Evolutionary conservation across 768 basidiomycete species (phyloP), one percentile per base, ranked within the genome.

Genomic region (Phylloporus sp.): DNA sequence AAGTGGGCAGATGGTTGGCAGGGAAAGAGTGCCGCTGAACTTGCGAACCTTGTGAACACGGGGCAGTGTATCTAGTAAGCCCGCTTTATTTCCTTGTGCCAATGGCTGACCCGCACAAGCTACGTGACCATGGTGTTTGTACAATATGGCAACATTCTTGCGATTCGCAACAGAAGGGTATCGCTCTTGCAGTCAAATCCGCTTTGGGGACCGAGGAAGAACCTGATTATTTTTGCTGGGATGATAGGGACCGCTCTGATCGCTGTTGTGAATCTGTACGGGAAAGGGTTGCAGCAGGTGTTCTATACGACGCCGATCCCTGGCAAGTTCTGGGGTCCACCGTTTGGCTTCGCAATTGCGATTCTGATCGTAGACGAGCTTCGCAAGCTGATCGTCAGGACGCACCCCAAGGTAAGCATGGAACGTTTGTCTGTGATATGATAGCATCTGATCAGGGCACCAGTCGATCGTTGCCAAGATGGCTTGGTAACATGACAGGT

Each of bases 51-150:
- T 47, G 73, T 75, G 46, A 62, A 59, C 42, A 67, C 67, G 1
- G 77, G 77, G 18, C 74, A 79, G 52, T 76, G 78, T 54, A 68
- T 73, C 40, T 77, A 75, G 76, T 77, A 53, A 32, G 76, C 39
- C 16, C 13, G 5, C 16, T 28, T n/a, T 32, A 47, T 38, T 24
- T 20, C 18, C 36, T 31, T 3, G 12, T 47, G 39, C 6, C 5
- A 12, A 49, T 8, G 5, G 12, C 13, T 51, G 41, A 54, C 43
- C 28, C 0, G n/a, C 27, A 12, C 29, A 46, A 77, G 76, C 55
- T 77, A 77, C 50, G 72, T 77, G 47, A 74, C 77, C 16, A 70
- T 79, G 59, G 78, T 79, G 36, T 70, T 77, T 52, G 60, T 77
- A 16, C 76, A 77, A 52, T 77, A 70, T 36, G 74, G 75, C 5